Base-by-base conservation (phyloP, 345 rosid species). In the Hypericum perforatum region DNA sequence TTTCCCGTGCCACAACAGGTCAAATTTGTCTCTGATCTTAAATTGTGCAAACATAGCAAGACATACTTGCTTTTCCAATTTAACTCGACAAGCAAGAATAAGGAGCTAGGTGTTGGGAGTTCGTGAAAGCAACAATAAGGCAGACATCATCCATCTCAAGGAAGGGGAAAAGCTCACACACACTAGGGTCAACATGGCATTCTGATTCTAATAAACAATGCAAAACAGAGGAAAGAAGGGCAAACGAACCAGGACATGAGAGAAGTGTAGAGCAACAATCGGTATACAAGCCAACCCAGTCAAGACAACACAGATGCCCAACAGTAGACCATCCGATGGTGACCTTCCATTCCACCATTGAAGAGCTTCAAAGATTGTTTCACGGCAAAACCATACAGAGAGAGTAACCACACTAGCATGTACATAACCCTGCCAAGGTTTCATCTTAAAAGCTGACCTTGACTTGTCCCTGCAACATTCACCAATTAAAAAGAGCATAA, bases 281-380 rank as follows among this genome's bases (percentile, higher is more conserved):
- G 98, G 91, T 15, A 88, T 59, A 64, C 98, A 88, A 41, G 95
- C 97, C 71, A 92, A 69, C 62, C 97, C 98, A 7, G 73, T 80
- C 77, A 82, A 72, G 54, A 76, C 71, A 60, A 85, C 81, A 63
- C 89, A 89, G 81, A 75, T 77, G 63, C 98, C 98, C 78, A 88
- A 68, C 67, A 92, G 88, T 62, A 92, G 77, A 70, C 94, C 91
- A 78, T 89, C 98, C 54, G 95, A 81, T 11, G 98, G 97, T 52
- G 87, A 57, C 74, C 90, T 83, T 54, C 97, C 95, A 57, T 81
- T 67, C 98, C 97, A 92, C 98, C 94, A 83, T 41, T 88, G 98
- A 11, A 92, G 77, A 43, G 91, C 97, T 71, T 92, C 97, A 70
- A 89, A 92, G 57, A 89, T 85, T 32, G 97, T 84, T 76, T 89